Evolutionary conservation across 2,329 filamentous ascomycete species (phyloP).

Genomic region (Penicillium sp.): DNA sequence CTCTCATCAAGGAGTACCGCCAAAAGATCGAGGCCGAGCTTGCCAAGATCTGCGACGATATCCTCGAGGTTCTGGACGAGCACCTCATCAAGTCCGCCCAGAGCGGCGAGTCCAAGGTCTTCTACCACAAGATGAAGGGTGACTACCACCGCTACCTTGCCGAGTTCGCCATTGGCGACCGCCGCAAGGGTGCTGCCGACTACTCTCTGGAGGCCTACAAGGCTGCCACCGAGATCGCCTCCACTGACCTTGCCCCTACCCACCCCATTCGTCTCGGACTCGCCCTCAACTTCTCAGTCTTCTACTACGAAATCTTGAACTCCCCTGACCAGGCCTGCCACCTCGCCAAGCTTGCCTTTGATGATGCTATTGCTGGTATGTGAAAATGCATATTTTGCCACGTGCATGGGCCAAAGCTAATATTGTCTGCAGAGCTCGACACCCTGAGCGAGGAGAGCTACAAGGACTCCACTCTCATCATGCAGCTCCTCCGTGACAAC

Average conservation of each 20-base stretch:
- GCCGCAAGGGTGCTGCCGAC: slow-evolving; percentile 91
- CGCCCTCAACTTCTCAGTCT: slow-evolving; percentile 94
- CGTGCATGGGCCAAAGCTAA: slow-evolving; percentile 24
- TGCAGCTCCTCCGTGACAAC: slow-evolving; percentile 98
- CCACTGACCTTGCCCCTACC: slow-evolving; percentile 84
- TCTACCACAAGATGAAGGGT: slow-evolving; percentile 99
- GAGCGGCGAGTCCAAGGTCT: slow-evolving; percentile 97
- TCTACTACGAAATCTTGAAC: slow-evolving; percentile 99
- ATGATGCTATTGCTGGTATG: slow-evolving; percentile 87
- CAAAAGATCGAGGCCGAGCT: slow-evolving; percentile 97
- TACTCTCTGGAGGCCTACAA: slow-evolving; percentile 98
- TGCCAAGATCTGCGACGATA: slow-evolving; percentile 96
- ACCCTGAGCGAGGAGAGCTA: slow-evolving; percentile 98
- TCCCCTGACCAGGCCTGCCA: slow-evolving; percentile 97
- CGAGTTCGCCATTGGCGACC: slow-evolving; percentile 91
- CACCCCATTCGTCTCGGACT: slow-evolving; percentile 92
- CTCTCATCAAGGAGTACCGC: slow-evolving; percentile 95
- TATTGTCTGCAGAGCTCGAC: slow-evolving; percentile 70
- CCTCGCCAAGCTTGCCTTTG: slow-evolving; percentile 92
- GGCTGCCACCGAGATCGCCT: slow-evolving; percentile 83
- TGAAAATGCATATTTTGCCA: slow-evolving; percentile 19
- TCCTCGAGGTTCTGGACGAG: slow-evolving; percentile 90
- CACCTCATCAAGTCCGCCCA: slow-evolving; percentile 92
- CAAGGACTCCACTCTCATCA: slow-evolving; percentile 98
- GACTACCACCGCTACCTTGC: slow-evolving; percentile 99